phyloP scores from a whole-genome alignment of 1,284 basidiomycete species.

The Golubevia pallescens region DNA sequence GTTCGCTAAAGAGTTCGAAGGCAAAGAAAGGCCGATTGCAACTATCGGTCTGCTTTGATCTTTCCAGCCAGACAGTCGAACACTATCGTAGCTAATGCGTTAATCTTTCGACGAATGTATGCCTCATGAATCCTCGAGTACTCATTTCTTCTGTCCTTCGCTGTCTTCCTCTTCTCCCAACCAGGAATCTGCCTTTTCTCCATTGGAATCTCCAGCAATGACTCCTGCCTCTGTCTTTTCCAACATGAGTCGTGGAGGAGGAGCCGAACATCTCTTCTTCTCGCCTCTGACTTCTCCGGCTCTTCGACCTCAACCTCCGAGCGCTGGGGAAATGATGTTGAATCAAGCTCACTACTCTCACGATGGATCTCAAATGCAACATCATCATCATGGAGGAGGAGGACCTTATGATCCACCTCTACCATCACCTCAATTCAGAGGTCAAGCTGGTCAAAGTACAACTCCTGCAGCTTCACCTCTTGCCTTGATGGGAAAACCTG shows the following conservation, averaged over 20 bases:
- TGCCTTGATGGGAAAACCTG: constrained; percentile 30
- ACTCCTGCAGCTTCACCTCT: constrained; percentile 46
- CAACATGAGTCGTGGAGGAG: not conserved
- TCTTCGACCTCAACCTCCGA: constrained; percentile 42
- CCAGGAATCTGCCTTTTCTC: constrained; percentile 6
- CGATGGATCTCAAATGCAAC: not conserved
- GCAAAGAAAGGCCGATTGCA: too few relatives aligned
- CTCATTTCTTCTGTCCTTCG: not conserved
- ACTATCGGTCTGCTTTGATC: too few relatives aligned
- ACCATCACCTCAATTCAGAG: not conserved
- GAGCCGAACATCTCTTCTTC: constrained; percentile 22
- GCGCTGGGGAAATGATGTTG: constrained; percentile 34
- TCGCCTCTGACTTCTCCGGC: constrained; percentile 62
- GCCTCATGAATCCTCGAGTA: too few relatives aligned
- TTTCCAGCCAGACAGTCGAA: too few relatives aligned
- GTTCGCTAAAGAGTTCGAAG: too few relatives aligned
- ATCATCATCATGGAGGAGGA: too few relatives aligned
- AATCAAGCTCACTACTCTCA: too few relatives aligned
- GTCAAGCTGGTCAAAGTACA: constrained; percentile 9
- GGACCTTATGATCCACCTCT: not conserved
- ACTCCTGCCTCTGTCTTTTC: constrained; percentile 60
- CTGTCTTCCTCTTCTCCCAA: not conserved
- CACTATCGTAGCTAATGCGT: too few relatives aligned
- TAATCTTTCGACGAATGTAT: too few relatives aligned
- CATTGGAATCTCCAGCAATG: constrained; percentile 49